A percentile compares a stretch with the other conserved stretches of the same genome.
These are phyloP conservation scores for Lentinus tigrinus DNA, from an alignment of 768 basidiomycete species.

Conservation along the genomic window DNA sequence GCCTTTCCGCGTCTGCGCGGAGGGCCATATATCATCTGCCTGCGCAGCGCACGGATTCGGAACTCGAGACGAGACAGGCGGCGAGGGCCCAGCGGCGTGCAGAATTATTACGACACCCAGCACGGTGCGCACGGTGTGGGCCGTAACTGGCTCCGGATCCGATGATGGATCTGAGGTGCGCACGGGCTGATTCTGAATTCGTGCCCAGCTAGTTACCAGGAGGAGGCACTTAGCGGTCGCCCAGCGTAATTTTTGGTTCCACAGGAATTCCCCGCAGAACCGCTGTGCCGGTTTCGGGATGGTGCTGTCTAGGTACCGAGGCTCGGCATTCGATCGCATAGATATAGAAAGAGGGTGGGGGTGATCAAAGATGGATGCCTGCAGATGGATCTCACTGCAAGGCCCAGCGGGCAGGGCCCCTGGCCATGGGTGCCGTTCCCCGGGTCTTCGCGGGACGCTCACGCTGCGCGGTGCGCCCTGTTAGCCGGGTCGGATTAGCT, in stretches of 20 bases:
- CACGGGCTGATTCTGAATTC: too few species aligned
- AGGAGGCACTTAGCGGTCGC: conserved; percentile 2
- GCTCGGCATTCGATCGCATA: conserved; percentile 21
- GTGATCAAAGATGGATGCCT: conserved; percentile 17
- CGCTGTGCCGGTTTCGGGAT: conserved; percentile 14
- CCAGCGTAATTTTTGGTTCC: conserved; percentile 14
- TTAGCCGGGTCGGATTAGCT: conserved; percentile 8
- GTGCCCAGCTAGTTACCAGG: too few species aligned
- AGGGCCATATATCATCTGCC: conserved; percentile 12
- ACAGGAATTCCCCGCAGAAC: conserved; percentile 18
- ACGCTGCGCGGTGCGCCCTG: background rate
- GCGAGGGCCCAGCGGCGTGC: background rate
- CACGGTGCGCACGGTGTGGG: background rate
- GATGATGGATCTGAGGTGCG: conserved; percentile 6
- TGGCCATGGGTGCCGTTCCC: conserved; percentile 2
- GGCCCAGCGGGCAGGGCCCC: background rate
- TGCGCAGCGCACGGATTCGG: conserved; percentile 12
- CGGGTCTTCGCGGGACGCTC: conserved; percentile 26
- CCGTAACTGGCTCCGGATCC: conserved; percentile 17
- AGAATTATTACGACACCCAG: conserved; percentile 16
- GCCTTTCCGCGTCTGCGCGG: background rate
- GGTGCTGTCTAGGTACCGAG: conserved; percentile 24
- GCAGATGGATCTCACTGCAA: background rate
- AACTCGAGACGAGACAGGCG: conserved; percentile 12
- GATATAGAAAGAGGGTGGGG: conserved; percentile 19